Percentiles rank a stretch among this genome's conserved stretches.
Evolutionary conservation across 345 rosid genomes (phyloP).

Genomic region (Arabidopsis thaliana): DNA sequence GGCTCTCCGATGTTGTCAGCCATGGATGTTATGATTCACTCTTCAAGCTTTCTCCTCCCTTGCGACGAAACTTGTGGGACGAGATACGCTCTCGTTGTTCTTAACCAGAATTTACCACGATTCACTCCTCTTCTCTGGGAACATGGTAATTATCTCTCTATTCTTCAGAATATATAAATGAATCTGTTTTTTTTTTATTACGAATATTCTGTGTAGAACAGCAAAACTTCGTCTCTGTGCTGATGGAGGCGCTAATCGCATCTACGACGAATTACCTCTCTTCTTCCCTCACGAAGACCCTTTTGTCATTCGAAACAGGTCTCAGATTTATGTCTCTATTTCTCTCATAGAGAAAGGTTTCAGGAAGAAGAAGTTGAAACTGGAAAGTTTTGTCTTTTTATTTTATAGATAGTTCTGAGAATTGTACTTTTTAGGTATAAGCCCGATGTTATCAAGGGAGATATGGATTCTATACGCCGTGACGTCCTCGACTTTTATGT

Average conservation of each 20-base stretch:
- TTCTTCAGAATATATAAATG: background rate
- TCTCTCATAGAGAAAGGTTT: too few relatives aligned
- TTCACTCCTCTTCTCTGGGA: conserved; percentile 88
- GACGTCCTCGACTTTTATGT: conserved; percentile 72
- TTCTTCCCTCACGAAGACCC: conserved; percentile 68
- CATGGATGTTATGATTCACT: conserved; percentile 78
- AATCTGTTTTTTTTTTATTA: background rate
- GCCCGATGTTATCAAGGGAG: conserved; percentile 90
- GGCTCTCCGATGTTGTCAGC: background rate
- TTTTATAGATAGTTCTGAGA: too few relatives aligned
- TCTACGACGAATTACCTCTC: conserved; percentile 85
- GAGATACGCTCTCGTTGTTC: conserved; percentile 69
- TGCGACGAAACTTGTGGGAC: conserved; percentile 38
- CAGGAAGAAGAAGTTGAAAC: too few relatives aligned
- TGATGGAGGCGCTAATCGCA: conserved; percentile 98
- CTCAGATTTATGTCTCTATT: too few relatives aligned
- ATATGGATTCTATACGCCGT: conserved; percentile 84
- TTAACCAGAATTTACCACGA: conserved; percentile 74
- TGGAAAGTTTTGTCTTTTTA: background rate
- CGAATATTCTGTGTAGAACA: conserved; percentile 54
- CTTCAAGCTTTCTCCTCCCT: conserved; percentile 77
- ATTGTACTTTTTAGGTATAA: conserved; percentile 53
- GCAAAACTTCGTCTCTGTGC: conserved; percentile 86
- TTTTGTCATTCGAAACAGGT: conserved; percentile 62
- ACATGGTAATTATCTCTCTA: conserved; percentile 52